These are phyloP conservation scores for Candolleomyces aberdarensis DNA, from an alignment of 768 basidiomycete species.

Conservation along the genomic window DNA sequence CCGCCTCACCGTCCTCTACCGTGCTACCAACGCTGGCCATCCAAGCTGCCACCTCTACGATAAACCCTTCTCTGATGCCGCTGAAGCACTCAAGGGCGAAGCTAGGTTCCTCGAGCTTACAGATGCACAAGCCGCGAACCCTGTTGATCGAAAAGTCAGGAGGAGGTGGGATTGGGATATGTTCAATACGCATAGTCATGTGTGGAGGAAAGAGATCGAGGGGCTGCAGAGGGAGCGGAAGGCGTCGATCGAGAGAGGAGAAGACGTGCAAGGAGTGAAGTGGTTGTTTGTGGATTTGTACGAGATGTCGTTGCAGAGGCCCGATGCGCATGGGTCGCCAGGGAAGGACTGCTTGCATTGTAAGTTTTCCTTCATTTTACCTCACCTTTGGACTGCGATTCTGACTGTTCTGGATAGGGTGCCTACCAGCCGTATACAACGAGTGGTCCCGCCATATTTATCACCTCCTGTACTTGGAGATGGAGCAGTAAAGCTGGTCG, in stretches of 20 bases:
- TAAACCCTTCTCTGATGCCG: background rate
- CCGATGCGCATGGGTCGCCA: conserved; percentile 14
- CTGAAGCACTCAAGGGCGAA: background rate
- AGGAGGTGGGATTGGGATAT: conserved; percentile 18
- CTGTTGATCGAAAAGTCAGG: conserved; percentile 7
- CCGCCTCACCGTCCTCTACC: background rate
- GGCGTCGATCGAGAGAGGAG: background rate
- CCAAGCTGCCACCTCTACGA: background rate
- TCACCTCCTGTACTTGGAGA: conserved; percentile 4
- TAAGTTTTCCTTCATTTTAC: conserved; percentile 2
- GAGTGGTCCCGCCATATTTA: conserved; percentile 10
- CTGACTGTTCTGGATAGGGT: conserved; percentile 1
- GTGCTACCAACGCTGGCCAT: background rate
- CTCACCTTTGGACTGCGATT: background rate
- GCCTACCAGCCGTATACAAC: conserved; percentile 1
- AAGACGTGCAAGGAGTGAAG: background rate
- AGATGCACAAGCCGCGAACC: background rate
- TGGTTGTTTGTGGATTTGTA: conserved; percentile 18
- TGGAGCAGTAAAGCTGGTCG: background rate
- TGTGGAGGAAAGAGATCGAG: conserved; percentile 11
- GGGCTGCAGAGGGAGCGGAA: background rate
- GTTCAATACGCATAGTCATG: conserved; percentile 11
- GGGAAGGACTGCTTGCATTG: conserved; percentile 17
- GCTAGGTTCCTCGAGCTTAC: background rate
- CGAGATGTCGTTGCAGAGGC: conserved; percentile 15